Base-by-base conservation (phyloP, 139 green algal species). In the Coelastrella sp. region DNA sequence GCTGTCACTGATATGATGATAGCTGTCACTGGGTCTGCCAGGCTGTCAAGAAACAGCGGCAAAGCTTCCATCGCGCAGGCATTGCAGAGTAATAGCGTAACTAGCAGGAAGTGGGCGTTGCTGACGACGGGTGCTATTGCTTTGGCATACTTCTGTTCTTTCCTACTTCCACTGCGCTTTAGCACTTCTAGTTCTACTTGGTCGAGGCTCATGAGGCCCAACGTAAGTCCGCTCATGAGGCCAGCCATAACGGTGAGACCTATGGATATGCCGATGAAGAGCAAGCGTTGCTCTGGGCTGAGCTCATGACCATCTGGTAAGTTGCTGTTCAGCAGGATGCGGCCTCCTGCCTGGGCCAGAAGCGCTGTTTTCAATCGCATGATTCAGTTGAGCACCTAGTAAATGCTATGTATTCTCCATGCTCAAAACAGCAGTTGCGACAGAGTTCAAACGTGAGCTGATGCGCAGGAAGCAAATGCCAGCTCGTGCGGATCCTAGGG, bases 151-250 rank as follows among this genome's bases (percentile, higher is more conserved):
- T 59, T 75, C 79, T 94, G 85, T 84, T 98, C 94, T 0, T 76
- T 68, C 5, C 86, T 60, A 6, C 91, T 95, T 2, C 95, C 95
- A 23, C 89, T 95, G 3, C 95, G 92, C 73, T 92, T 91, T 3
- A 98, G 79, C 4, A 97, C 94, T 94, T 97, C 96, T 32, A 98
- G 87, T 22, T 97, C 95, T 17, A 96, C 91, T 5, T 71, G 85
- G 78, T 94, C 93, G 19, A 98, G 82, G 0, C 83, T 93, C 78
- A 96, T 93, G 23, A 97, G 90, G 54, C 96, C 97, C 16, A 99
- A 92, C 0, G 97, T 98, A 0, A 99, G 92, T 0, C 97, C 97
- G 47, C 92, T 96, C 92, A 96, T 96, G 3, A 97, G n/a, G 10
- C 96, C 96, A 17, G 74, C 79, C 8, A 71, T n/a, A 17, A 71